Conservation (phyloP, 2,329 filamentous ascomycete genomes). For the Fusarium anguioides region DNA sequence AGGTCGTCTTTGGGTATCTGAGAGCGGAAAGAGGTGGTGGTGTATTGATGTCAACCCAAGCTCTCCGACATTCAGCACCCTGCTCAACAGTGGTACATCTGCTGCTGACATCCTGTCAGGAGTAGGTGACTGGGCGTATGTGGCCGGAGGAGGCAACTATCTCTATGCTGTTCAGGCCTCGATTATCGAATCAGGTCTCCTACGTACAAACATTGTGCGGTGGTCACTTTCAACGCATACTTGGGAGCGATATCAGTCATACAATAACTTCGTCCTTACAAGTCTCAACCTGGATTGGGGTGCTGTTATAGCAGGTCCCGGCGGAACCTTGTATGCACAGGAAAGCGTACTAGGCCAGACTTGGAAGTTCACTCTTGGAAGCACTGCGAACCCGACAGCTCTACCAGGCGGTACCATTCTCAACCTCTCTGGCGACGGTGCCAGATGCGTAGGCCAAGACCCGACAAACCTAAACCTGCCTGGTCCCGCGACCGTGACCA, state of each 20-base stretch:
- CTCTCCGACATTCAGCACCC: background rate
- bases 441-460: background rate
- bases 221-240: constrained; percentile 9
- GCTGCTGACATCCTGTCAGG: background rate
- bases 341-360: constrained; percentile 4
- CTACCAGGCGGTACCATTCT: background rate
- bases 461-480: background rate
- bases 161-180: constrained; percentile 20
- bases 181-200: background rate
- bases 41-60: background rate
- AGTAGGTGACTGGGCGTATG: background rate
- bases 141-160: background rate
- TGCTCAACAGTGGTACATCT: background rate
- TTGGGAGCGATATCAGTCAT: constrained; percentile 16
- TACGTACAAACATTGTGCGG: constrained; percentile 10
- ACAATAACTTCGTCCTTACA: constrained; percentile 5
- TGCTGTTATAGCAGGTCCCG: background rate
- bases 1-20: background rate
- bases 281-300: background rate
- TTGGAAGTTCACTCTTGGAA: constrained; percentile 8
- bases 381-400: background rate
- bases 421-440: constrained; percentile 3
- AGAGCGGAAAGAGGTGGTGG: background rate
- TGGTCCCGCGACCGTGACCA: too few relatives aligned
- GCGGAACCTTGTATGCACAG: background rate